A percentile compares a stretch with the other conserved stretches of the same genome.
phyloP scores from a whole-genome alignment of 2,329 filamentous ascomycete species.

The Nigrospora oryzae region DNA sequence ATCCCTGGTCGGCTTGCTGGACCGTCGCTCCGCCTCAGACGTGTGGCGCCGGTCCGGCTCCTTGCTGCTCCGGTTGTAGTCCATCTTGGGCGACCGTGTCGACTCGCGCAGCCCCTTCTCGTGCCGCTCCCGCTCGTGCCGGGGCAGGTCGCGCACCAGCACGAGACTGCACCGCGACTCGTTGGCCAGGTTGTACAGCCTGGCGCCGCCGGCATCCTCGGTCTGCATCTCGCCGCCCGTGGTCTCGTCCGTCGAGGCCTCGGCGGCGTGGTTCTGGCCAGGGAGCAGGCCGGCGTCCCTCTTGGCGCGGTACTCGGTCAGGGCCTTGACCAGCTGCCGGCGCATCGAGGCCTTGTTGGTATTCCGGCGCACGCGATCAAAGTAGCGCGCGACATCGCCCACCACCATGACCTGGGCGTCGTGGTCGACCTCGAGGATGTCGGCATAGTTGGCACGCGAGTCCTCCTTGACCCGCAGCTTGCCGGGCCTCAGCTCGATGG shows the following conservation, averaged over 20 bases:
- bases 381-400: slow-evolving; percentile 25
- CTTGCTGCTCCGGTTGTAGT: no score
- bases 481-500: slow-evolving; percentile 22
- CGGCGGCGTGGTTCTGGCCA: no score
- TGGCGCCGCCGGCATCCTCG: neutral
- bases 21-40: no score
- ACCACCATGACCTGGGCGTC: slow-evolving; percentile 25
- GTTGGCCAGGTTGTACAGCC: no score
- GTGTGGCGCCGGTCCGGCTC: no score
- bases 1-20: no score
- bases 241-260: neutral
- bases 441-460: slow-evolving; percentile 26
- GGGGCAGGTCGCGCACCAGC: no score
- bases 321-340: slow-evolving; percentile 21
- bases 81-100: no score
- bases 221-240: slow-evolving; percentile 1
- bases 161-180: no score
- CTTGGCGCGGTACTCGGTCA: slow-evolving; percentile 22
- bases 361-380: slow-evolving; percentile 25
- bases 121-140: no score
- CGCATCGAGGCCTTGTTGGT: slow-evolving; percentile 29
- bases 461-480: slow-evolving; percentile 24
- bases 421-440: slow-evolving; percentile 25
- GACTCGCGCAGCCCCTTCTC: no score
- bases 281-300: slow-evolving; percentile 6